These are phyloP conservation scores for Spergularia azorica DNA, from an alignment of 179 eudicot genomes.

Conservation along the genomic window DNA sequence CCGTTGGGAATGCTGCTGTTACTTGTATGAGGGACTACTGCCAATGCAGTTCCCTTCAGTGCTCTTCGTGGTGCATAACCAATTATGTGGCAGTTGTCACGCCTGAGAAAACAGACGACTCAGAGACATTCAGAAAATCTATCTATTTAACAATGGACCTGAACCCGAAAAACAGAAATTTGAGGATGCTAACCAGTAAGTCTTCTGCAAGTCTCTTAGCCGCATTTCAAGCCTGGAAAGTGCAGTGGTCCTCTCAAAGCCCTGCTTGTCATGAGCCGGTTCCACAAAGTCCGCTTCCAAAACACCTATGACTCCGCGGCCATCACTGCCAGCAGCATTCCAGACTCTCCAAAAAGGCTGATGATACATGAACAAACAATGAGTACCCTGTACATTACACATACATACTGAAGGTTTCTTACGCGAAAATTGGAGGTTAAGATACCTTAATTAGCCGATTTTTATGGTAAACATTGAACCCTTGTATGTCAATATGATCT, in stretches of 20 bases:
- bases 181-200: constrained; percentile 48
- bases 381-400: not conserved
- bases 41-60: constrained; percentile 8
- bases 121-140: not conserved
- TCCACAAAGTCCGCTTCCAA: constrained; percentile 83
- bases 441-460: constrained; percentile 73
- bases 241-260: constrained; percentile 70
- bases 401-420: not conserved
- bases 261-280: constrained; percentile 91
- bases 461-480: constrained; percentile 80
- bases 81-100: constrained; percentile 53
- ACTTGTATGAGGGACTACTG: not conserved
- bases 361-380: constrained; percentile 7
- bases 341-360: constrained; percentile 95
- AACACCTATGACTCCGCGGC: constrained; percentile 83
- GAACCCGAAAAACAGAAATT: too few relatives aligned
- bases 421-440: not conserved
- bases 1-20: constrained; percentile 11
- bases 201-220: constrained; percentile 51
- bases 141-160: not conserved
- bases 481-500: constrained; percentile 78
- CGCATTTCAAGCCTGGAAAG: constrained; percentile 64
- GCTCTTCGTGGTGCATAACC: constrained; percentile 60
- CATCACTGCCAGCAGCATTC: constrained; percentile 92
- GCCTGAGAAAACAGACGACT: constrained; percentile 37